Evolutionary conservation across 2,329 filamentous ascomycete species (phyloP), one percentile per base, ranked within the genome.

Genomic region (Helicocarpus griseus): DNA sequence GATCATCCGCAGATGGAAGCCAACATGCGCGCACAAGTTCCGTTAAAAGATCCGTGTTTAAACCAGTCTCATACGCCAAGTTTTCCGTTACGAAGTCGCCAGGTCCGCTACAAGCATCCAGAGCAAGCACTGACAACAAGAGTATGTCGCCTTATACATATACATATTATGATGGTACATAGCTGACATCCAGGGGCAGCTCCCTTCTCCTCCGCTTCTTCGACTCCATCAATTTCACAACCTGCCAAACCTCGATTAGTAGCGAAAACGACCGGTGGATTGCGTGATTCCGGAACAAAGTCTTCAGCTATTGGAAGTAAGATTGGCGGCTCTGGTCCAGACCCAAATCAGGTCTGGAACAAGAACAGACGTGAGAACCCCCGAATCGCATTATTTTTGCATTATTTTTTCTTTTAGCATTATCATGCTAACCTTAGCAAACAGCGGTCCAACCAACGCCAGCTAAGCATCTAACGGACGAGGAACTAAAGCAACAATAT

Each of bases 341-440:
- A 84, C 67, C 79, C 79, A n/a, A 82, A 75, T 65, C 81, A 82
- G 66, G 81, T 85, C 48, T 85, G 81, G 81, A 85, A 85, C 63
- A 83, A 82, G 68, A 85, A 84, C 62, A 74, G 80, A 68, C 79
- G 79, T 74, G 73, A 61, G 73, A 60, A 31, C 50, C 28, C 50
- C 28, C 52, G n/a, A 26, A 49, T 41, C 29, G 28, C 11, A 24
- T 7, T 9, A n/a, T 33, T 35, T 31, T 17, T 11, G 19, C 19
- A 24, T 24, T 24, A 45, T n/a, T n/a, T n/a, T n/a, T n/a, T n/a
- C 14, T 40, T 17, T 49, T 4, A 8, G 21, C 9, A 17, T 40
- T 29, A 44, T 14, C 9, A 31, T 44, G 19, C 48, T 50, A 44
- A 50, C 19, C 5, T 49, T 49, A 52, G 40, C 22, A 29, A 51